Evolutionary conservation across 208 protist species (phyloP), one percentile per base, ranked within the genome.

Genomic region (Trypanosoma congolense): DNA sequence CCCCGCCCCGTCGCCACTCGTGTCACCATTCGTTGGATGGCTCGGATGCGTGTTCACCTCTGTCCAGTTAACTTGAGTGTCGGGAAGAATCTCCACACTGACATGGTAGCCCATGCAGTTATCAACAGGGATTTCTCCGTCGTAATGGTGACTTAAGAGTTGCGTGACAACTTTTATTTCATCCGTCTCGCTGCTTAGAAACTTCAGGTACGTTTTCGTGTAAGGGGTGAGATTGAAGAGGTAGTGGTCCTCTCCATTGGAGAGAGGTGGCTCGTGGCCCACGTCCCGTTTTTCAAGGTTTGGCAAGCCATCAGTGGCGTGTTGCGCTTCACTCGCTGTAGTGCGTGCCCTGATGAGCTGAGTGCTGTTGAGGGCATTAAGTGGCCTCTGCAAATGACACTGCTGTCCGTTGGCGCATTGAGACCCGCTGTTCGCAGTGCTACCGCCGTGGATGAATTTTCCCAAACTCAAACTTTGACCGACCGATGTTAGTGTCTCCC

Each of bases 21-120:
- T 45, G 3, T 35, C 48, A 21, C 62, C 56, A 19, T 6, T 46
- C n/a, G 18, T n/a, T 22, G 21, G 6, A 6, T 24, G 0, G 10
- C 10, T 19, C 42, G 21, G 6, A 6, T n/a, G 42, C 42, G 8
- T 6, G 21, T 6, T 24, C 10, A 46, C 6, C 21, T 6, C 42
- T 19, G 21, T 46, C 42, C 6, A 46, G 12, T 24, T 25, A 6
- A 46, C 0, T 22, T 24, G 6, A 9, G 6, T n/a, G 42, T 57
- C 41, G 24, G 45, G 26, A 41, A 18, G 75, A 30, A 90, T 28
- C 33, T 75, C 60, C 26, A 84, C 68, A 41, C 24, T 56, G 14
- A 90, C 16, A 41, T 60, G 71, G 50, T 75, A 61, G 30, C 56
- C 50, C 22, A 60, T 18, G 54, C 83, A 90, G 63, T 84, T 83